These are phyloP conservation scores for Globisporangium echinulatum DNA, from an alignment of 352 stramenopile genomes.

Conservation along the genomic window DNA sequence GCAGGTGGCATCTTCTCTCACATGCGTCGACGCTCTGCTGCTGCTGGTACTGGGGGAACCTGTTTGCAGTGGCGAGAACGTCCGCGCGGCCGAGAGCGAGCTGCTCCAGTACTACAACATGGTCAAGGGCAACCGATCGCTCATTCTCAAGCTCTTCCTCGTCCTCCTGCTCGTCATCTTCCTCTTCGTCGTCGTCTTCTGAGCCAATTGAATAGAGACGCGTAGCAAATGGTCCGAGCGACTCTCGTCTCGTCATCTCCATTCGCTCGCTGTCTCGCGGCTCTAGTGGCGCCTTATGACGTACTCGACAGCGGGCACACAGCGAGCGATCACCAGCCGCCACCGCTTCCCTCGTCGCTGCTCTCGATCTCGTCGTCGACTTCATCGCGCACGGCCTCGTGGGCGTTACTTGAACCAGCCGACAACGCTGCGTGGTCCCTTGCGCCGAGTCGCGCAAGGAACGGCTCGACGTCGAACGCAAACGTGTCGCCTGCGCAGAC, in stretches of 20 bases:
- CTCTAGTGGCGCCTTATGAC: too few relatives aligned
- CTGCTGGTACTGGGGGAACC: too few relatives aligned
- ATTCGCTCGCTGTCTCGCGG: too few relatives aligned
- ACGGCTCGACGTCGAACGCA: slow-evolving; percentile 66
- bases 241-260: too few relatives aligned
- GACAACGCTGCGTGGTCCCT: neutral
- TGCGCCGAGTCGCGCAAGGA: slow-evolving; percentile 38
- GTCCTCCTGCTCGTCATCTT: slow-evolving; percentile 79
- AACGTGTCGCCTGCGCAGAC: slow-evolving; percentile 51
- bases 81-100: slow-evolving; percentile 63
- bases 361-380: slow-evolving; percentile 71
- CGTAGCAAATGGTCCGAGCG: too few relatives aligned
- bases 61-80: slow-evolving; percentile 55
- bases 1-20: too few relatives aligned
- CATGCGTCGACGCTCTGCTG: too few relatives aligned
- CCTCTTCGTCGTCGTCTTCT: slow-evolving; percentile 69
- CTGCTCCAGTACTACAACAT: slow-evolving; percentile 84
- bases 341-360: slow-evolving; percentile 36
- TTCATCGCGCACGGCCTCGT: slow-evolving; percentile 9
- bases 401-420: neutral
- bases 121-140: slow-evolving; percentile 67
- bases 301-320: too few relatives aligned
- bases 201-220: neutral
- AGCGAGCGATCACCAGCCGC: slow-evolving; percentile 5
- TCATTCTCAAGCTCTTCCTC: slow-evolving; percentile 86